Evolutionary conservation across 345 rosid genomes (phyloP).

Genomic region (Leavenworthia alabamica): DNA sequence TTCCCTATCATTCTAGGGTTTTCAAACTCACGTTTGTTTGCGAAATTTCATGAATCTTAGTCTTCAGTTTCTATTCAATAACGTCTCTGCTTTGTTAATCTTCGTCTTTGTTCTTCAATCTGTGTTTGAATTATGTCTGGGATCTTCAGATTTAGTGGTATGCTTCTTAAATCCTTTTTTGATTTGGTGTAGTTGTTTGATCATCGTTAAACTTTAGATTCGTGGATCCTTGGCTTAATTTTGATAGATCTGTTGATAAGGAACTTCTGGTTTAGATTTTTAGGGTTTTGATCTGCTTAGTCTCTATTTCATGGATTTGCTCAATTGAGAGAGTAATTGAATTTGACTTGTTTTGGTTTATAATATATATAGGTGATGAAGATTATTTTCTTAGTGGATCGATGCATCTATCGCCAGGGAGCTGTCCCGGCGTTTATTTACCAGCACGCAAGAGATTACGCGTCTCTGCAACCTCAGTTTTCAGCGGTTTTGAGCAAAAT

Average conservation of each 20-base stretch:
- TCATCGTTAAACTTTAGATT: not conserved
- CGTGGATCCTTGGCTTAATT: too few species aligned
- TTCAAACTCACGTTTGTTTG: conserved; percentile 1
- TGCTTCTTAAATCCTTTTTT: not conserved
- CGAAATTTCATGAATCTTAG: conserved; percentile 51
- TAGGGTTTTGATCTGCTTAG: too few species aligned
- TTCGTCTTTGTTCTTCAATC: conserved; percentile 36
- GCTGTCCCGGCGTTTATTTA: conserved; percentile 58
- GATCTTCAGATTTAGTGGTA: conserved; percentile 65
- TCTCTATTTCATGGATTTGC: too few species aligned
- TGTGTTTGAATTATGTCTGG: conserved; percentile 64
- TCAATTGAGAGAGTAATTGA: not conserved
- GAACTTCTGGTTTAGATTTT: too few species aligned
- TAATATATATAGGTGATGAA: conserved; percentile 44
- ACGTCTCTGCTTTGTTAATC: conserved; percentile 6
- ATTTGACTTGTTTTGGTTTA: not conserved
- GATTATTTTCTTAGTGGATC: conserved; percentile 65
- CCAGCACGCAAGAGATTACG: conserved; percentile 76
- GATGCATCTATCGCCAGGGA: conserved; percentile 63
- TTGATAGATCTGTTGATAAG: too few species aligned
- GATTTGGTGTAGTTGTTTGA: not conserved
- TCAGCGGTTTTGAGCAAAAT: conserved; percentile 51
- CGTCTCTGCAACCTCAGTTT: conserved; percentile 57
- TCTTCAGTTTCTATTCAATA: conserved; percentile 11
- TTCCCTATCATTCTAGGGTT: conserved; percentile 87